Base-by-base conservation (phyloP, 345 rosid species). In the Mallotus nudiflorus region DNA sequence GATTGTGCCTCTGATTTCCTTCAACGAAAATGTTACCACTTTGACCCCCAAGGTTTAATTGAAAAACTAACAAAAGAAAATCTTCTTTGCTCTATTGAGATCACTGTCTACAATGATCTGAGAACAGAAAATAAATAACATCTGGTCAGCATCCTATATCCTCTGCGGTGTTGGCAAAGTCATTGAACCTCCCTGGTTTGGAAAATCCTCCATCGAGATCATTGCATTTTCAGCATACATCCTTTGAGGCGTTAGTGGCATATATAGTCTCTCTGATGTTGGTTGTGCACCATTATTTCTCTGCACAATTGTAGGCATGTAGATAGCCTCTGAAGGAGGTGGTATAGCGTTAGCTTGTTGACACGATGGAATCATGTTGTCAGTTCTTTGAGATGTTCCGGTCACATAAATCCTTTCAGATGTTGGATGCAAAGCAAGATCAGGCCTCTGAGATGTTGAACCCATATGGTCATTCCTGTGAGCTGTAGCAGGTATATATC, bases 231-330 rank as follows among this genome's bases (percentile, higher is more conserved):
- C 78, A 20, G 76, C 5, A 65, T 66, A 83, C 70, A 80, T 67
- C 69, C 80, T 72, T 73, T 72, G 79, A 48, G 82, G 52, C 15
- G 81, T 50, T 40, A 66, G 58, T 18, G 77, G 66, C 78, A 70
- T 63, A 45, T 76, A 76, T 51, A 77, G 54, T 71, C 85, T 76
- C 74, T 82, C 83, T 20, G 75, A 73, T 42, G 82, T 19, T 45
- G 70, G 31, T 9, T 40, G 22, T 42, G 74, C 48, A 24, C 73
- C 44, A 0, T 65, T 35, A 45, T 59, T 76, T 72, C 80, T 82
- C 53, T 75, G 79, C 50, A 71, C 73, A 22, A 72, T 33, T 35
- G 77, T 49, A 54, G 81, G 58, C 70, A 70, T 59, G 37, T 80
- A 73, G 67, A 73, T 67, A 22, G 75, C 71, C 67, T 80, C 77